Base-by-base conservation (phyloP, 1,284 basidiomycete genomes). In the Marasmius sp. region DNA sequence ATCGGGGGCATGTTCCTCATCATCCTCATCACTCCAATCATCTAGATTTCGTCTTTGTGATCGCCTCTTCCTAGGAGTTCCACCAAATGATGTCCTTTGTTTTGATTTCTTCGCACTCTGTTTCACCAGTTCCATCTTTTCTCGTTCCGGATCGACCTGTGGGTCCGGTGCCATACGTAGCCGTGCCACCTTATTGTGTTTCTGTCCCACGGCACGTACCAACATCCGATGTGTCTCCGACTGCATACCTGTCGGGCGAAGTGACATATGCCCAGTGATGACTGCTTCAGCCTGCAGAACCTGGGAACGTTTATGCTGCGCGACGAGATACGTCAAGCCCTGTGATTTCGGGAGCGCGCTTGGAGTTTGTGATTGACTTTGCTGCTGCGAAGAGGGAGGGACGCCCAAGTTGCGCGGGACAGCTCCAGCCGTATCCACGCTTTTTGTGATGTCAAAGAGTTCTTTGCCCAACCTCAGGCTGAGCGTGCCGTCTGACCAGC, bases 401-500 rank as follows among this genome's bases (percentile, higher is more conserved):
- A 75, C 74, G 36, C 85, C 84, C 60, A 86, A 71, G 64, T 86
- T 81, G 50, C 85, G 84, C 43, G 83, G 73, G 47, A 84, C 74
- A 41, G 81, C 79, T 48, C 84, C 88, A 9, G 90, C 91, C 10
- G 83, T 88, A 69, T 94, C 92, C 62, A 91, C 77, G 61, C 83
- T 87, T 71, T 90, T 83, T 57, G 84, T 87, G 62, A 97, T 88
- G 76, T 97, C 94, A 73, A 95, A 96, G 6, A 95, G 81, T 70
- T 97, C 95, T 73, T 91, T 91, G 56, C 95, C 95, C 59, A 97
- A 80, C 66, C 92, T 89, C 41, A 97, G 83, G 69, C 93, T 95
- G 65, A 93, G 78, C 14, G 90, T 85, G 33, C 95, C 95, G 71
- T 97, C 95, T 22, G 93, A 96, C 95, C 95, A 97, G 8, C 89